Conservation (phyloP, 164 flowering plant genomes). For the Macadamia tetraphylla region DNA sequence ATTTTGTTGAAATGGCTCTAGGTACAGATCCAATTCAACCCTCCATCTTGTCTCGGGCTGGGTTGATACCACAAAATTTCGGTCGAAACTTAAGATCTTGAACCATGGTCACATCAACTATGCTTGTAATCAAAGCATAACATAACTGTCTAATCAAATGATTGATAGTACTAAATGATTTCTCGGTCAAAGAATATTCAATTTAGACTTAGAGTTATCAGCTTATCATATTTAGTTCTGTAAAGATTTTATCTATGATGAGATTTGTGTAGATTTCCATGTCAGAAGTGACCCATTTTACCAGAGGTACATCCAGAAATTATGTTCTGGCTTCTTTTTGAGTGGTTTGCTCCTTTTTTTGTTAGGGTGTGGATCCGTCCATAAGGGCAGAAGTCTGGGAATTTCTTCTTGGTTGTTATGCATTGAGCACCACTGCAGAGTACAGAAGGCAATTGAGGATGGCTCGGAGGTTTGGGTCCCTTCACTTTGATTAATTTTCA, state of each 20-base stretch:
- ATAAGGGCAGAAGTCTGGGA: conserved; percentile 96
- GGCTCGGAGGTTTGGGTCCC: conserved; percentile 54
- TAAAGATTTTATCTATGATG: neutral
- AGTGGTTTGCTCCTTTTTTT: conserved; percentile 1
- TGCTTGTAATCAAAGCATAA: no score
- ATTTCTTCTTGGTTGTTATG: conserved; percentile 88
- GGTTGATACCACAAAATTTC: no score
- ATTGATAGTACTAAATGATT: no score
- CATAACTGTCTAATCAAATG: no score
- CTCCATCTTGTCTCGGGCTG: no score
- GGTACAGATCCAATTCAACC: no score
- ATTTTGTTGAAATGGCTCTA: no score
- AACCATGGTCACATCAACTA: no score
- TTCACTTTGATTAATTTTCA: neutral
- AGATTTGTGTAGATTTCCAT: neutral
- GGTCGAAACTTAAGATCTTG: no score
- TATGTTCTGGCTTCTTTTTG: neutral
- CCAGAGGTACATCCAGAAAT: neutral
- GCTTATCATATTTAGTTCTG: neutral
- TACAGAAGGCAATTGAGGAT: conserved; percentile 51
- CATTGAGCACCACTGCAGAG: conserved; percentile 61
- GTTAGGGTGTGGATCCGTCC: conserved; percentile 85
- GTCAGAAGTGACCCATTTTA: neutral
- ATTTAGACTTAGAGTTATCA: neutral
- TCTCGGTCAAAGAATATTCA: no score